Percentiles rank a stretch among this genome's conserved stretches.
Conservation (phyloP, 176 grass and related monocot genomes). For the Otatea glauca region DNA sequence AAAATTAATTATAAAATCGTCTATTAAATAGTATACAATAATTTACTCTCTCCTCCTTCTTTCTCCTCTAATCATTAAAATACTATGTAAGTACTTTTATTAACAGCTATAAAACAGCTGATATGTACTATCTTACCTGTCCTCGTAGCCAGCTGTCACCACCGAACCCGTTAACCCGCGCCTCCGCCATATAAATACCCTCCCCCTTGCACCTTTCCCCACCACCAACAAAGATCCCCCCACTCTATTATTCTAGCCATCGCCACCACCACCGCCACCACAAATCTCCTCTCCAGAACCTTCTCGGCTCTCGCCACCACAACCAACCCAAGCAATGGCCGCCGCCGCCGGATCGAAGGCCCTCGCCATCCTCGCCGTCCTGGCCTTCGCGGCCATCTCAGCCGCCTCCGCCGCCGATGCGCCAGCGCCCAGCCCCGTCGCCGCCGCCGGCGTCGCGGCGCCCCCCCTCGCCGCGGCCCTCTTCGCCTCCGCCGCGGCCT, state of each 20-base stretch:
- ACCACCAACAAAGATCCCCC: conserved; percentile 26
- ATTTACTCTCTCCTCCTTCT: too few relatives aligned
- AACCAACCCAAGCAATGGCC: conserved; percentile 33
- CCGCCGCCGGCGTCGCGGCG: conserved; percentile 42
- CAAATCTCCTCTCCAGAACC: neutral
- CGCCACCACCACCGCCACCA: neutral
- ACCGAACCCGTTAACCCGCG: conserved; percentile 29
- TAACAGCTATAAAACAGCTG: too few relatives aligned
- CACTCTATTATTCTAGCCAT: neutral
- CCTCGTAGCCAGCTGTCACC: conserved; percentile 23
- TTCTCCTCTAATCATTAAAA: too few relatives aligned
- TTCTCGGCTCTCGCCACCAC: neutral
- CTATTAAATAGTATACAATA: too few relatives aligned
- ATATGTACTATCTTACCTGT: too few relatives aligned
- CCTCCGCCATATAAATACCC: conserved; percentile 41
- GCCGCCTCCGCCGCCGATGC: conserved; percentile 46
- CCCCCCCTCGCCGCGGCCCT: conserved; percentile 44
- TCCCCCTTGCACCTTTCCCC: neutral
- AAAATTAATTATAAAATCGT: too few relatives aligned
- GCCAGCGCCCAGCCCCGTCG: conserved; percentile 53
- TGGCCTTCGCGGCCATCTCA: conserved; percentile 38
- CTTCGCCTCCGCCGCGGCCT: conserved; percentile 55
- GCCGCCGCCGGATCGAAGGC: conserved; percentile 50
- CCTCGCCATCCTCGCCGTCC: conserved; percentile 43
- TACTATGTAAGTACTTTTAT: too few relatives aligned